A percentile compares a stretch with the other conserved stretches of the same genome.
Conservation (phyloP, 2,329 filamentous ascomycete genomes). For the Microdochium bolleyi region DNA sequence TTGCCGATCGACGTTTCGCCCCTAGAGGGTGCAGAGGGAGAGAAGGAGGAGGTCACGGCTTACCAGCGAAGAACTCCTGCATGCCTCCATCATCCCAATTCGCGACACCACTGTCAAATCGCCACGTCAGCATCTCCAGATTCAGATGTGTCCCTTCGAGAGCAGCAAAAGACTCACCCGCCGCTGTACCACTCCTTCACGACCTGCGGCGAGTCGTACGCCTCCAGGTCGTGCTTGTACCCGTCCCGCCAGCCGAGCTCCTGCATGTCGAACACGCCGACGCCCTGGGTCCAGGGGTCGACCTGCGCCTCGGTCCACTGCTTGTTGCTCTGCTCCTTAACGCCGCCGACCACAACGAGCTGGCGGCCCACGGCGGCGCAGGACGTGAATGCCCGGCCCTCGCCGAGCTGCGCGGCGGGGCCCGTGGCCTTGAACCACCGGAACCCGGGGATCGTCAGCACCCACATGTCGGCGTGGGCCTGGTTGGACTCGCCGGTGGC, state of each 20-base stretch:
- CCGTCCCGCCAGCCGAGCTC: conserved; percentile 21
- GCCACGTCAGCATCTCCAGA: background rate
- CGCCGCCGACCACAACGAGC: conserved; percentile 27
- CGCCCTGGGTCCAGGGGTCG: conserved; percentile 25
- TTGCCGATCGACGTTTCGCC: background rate
- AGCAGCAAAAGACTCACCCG: background rate
- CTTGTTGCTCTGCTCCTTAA: conserved; percentile 13
- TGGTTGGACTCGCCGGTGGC: conserved; percentile 8
- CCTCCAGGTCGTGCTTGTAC: conserved; percentile 22
- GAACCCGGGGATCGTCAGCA: conserved; percentile 29
- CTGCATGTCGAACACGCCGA: conserved; percentile 31
- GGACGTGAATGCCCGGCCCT: conserved; percentile 21
- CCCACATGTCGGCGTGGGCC: conserved; percentile 20
- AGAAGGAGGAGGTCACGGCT: background rate
- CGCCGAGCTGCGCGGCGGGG: conserved; percentile 14
- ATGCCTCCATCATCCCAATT: background rate
- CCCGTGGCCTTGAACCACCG: conserved; percentile 21
- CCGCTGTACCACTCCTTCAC: conserved; percentile 23
- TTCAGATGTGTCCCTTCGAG: background rate
- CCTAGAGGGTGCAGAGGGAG: too few species aligned
- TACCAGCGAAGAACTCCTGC: background rate
- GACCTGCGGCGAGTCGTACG: conserved; percentile 22
- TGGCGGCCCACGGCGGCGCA: conserved; percentile 28
- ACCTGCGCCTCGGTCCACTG: conserved; percentile 10
- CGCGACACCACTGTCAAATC: background rate